Percentiles rank a stretch among this genome's conserved stretches.
Evolutionary conservation across 1,284 basidiomycete species (phyloP).

Genomic region (Trichosporon inkin): DNA sequence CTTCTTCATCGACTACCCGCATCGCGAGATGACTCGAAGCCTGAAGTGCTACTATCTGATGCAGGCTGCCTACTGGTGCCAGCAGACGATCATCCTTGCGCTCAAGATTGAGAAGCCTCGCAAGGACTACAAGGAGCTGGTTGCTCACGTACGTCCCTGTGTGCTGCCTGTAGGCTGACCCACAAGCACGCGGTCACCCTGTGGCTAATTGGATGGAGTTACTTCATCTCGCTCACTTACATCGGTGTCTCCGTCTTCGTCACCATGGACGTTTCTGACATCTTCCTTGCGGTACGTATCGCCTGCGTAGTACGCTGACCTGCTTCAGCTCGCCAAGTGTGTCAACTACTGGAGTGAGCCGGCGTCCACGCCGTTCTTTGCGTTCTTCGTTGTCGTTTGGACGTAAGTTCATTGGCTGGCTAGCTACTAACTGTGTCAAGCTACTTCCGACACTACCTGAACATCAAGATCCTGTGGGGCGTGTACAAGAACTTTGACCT

Average conservation of each 20-base stretch:
- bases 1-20: constrained; percentile 84
- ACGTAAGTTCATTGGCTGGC: constrained; percentile 58
- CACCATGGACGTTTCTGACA: constrained; percentile 95
- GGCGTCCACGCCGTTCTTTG: constrained; percentile 65
- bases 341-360: constrained; percentile 76
- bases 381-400: constrained; percentile 70
- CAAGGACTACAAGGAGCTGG: constrained; percentile 83
- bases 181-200: constrained; percentile 84
- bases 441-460: constrained; percentile 94
- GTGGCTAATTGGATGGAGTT: constrained; percentile 95
- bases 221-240: constrained; percentile 69
- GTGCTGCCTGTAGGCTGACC: constrained; percentile 11
- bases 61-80: constrained; percentile 86
- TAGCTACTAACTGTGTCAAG: constrained; percentile 50
- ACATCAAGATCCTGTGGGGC: constrained; percentile 79
- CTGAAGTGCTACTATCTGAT: constrained; percentile 91
- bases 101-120: constrained; percentile 86
- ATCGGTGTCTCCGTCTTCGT: constrained; percentile 91
- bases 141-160: constrained; percentile 55
- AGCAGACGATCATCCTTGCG: constrained; percentile 83
- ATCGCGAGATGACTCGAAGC: constrained; percentile 78
- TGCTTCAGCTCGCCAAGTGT: constrained; percentile 73
- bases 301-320: not conserved
- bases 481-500: constrained; percentile 77
- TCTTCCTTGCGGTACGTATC: constrained; percentile 69